A percentile compares a stretch with the other conserved stretches of the same genome.
Conservation (phyloP, 2,329 filamentous ascomycete species). For the Blastomyces gilchristii region DNA sequence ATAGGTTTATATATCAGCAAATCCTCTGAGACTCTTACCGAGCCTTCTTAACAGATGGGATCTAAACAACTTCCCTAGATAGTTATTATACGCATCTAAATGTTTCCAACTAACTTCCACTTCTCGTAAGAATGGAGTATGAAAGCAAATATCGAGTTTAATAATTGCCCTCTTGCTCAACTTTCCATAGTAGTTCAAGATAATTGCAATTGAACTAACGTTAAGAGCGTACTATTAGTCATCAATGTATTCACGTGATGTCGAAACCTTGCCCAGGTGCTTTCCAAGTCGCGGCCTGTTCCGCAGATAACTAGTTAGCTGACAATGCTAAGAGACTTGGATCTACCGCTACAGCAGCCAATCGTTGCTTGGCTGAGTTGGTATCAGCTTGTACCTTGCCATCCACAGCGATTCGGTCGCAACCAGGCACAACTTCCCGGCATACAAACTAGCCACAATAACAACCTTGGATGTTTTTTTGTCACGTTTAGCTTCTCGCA, state of each 20-base stretch:
- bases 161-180: too few relatives aligned
- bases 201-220: too few relatives aligned
- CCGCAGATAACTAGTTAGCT: too few relatives aligned
- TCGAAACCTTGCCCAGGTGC: neutral
- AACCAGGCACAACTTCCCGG: neutral
- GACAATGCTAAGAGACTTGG: neutral
- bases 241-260: too few relatives aligned
- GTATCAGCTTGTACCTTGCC: neutral
- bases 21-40: neutral
- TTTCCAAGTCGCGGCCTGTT: too few relatives aligned
- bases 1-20: neutral
- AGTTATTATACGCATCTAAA: neutral
- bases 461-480: neutral
- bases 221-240: neutral
- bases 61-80: neutral
- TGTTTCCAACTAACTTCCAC: neutral
- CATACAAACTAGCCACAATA: conserved; percentile 2
- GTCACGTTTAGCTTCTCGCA: neutral
- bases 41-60: neutral
- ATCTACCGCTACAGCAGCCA: neutral
- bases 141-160: too few relatives aligned
- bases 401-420: neutral
- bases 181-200: too few relatives aligned
- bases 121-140: too few relatives aligned
- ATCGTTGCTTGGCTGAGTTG: neutral